These are phyloP conservation scores for Blumeria hordei DNA, from an alignment of 2,329 filamentous ascomycete species.

Conservation along the genomic window DNA sequence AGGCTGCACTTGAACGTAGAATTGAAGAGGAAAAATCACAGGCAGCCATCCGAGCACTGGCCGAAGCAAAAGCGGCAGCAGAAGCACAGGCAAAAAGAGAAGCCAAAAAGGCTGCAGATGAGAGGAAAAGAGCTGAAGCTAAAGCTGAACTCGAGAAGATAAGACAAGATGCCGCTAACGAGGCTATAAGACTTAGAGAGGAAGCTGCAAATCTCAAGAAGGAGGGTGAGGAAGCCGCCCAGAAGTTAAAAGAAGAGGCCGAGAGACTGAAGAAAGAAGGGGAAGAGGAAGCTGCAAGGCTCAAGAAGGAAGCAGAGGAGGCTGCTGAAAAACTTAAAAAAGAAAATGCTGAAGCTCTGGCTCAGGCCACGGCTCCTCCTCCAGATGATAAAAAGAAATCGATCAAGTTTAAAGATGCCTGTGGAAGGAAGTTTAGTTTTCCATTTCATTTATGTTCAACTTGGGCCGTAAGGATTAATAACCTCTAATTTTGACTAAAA, in stretches of 20 bases:
- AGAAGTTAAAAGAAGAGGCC: conserved; percentile 12
- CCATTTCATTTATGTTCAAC: conserved; percentile 67
- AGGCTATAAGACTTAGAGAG: conserved; percentile 7
- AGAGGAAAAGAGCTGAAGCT: conserved; percentile 7
- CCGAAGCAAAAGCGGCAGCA: conserved; percentile 24
- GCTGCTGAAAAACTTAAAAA: conserved; percentile 21
- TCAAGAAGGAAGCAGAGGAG: conserved; percentile 22
- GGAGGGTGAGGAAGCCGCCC: conserved; percentile 12
- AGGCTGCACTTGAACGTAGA: conserved; percentile 4
- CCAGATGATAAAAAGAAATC: conserved; percentile 27
- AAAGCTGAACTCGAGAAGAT: conserved; percentile 14
- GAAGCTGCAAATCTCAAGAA: conserved; percentile 7
- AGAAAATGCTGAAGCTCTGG: conserved; percentile 15
- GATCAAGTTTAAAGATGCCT: conserved; percentile 76
- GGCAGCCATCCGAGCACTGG: conserved; percentile 9
- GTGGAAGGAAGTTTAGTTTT: conserved; percentile 80
- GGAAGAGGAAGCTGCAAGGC: conserved; percentile 20
- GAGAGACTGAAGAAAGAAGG: conserved; percentile 17
- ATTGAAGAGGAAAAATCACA: conserved; percentile 5
- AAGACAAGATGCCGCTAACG: conserved; percentile 6
- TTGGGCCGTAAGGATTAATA: conserved; percentile 40
- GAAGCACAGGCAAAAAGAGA: conserved; percentile 18
- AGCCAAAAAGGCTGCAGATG: conserved; percentile 14
- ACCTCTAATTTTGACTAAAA: neutral
- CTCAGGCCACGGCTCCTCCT: conserved; percentile 20